phyloP scores from a whole-genome alignment of 768 basidiomycete genomes.

The Ramaria rubella region DNA sequence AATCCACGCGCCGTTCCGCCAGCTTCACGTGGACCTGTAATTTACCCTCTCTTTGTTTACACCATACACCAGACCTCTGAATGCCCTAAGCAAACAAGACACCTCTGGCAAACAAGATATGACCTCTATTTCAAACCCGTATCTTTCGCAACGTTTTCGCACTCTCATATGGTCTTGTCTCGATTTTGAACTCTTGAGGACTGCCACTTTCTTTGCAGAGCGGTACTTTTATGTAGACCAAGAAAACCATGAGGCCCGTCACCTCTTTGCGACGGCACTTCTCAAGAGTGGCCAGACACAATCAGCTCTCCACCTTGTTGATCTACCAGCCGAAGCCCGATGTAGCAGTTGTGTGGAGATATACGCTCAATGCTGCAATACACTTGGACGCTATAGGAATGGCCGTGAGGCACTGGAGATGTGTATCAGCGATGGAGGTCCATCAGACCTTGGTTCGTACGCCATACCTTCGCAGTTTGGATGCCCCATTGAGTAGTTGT shows the following conservation, averaged over 20 bases:
- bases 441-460: slow-evolving; percentile 1
- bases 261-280: slow-evolving; percentile 76
- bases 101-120: background rate
- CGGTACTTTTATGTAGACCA: slow-evolving; percentile 68
- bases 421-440: slow-evolving; percentile 33
- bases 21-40: background rate
- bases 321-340: slow-evolving; percentile 48
- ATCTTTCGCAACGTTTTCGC: slow-evolving; percentile 63
- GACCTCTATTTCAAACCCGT: slow-evolving; percentile 25
- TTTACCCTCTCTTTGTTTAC: background rate
- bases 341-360: slow-evolving; percentile 76
- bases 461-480: background rate
- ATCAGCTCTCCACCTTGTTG: slow-evolving; percentile 68
- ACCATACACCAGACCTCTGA: background rate
- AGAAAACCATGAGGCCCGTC: slow-evolving; percentile 71
- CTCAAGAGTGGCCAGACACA: slow-evolving; percentile 64
- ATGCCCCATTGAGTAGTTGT: background rate
- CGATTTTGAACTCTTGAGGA: slow-evolving; percentile 69
- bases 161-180: slow-evolving; percentile 78
- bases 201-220: slow-evolving; percentile 88
- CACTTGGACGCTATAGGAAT: slow-evolving; percentile 68
- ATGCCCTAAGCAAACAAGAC: background rate
- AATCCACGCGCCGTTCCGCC: background rate
- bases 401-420: slow-evolving; percentile 67
- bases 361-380: slow-evolving; percentile 67